Percentiles rank a stretch among this genome's conserved stretches.
phyloP scores from a whole-genome alignment of 2,329 filamentous ascomycete genomes.

The Cryphonectria naterciae region DNA sequence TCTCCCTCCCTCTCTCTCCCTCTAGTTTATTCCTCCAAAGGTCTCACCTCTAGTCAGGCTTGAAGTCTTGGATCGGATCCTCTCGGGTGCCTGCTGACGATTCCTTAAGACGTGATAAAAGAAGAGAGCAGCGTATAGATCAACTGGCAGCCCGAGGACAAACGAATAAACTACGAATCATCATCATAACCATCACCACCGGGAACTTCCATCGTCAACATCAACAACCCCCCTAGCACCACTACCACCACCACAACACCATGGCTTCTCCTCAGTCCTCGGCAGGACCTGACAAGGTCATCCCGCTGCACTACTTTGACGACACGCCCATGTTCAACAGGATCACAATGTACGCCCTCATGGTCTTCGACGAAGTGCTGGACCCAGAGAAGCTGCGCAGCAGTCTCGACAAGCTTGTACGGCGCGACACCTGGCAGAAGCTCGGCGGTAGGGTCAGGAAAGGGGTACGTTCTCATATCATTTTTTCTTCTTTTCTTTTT shows the following conservation, averaged over 20 bases:
- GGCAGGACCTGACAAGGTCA: slow-evolving; percentile 25
- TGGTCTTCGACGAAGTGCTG: slow-evolving; percentile 33
- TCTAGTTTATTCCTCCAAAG: too few species aligned
- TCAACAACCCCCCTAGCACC: not conserved
- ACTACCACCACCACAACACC: not conserved
- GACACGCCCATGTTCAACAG: slow-evolving; percentile 32
- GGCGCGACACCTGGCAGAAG: slow-evolving; percentile 33
- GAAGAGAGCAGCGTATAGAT: too few species aligned
- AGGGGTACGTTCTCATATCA: not conserved
- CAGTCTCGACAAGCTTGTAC: slow-evolving; percentile 33
- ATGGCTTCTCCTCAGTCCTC: not conserved
- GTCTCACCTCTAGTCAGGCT: too few species aligned
- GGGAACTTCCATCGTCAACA: not conserved
- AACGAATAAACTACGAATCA: not conserved
- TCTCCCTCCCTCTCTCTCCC: too few species aligned
- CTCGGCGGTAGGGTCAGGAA: slow-evolving; percentile 33
- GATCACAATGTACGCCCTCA: slow-evolving; percentile 32
- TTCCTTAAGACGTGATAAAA: too few species aligned
- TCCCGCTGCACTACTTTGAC: slow-evolving; percentile 34
- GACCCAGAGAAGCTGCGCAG: slow-evolving; percentile 32
- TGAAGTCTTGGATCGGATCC: too few species aligned
- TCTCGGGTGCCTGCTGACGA: too few species aligned
- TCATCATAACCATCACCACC: not conserved
- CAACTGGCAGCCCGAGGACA: not conserved
- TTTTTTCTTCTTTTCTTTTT: not conserved